phyloP scores from a whole-genome alignment of 306 rosid species.

The Hippophae tibetana region DNA sequence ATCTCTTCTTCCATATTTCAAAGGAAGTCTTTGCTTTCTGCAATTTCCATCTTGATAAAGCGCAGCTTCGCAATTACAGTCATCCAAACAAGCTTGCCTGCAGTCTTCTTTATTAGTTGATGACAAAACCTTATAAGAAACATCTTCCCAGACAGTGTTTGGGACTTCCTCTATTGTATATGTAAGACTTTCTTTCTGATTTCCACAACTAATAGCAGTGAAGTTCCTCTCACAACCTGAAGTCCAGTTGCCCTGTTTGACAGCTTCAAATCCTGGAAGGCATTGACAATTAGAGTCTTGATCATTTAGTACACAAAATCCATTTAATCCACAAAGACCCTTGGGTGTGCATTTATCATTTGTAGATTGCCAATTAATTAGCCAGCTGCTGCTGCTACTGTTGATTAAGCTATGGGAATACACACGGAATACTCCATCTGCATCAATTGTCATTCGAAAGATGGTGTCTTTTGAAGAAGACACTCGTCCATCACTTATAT shows the following conservation, averaged over 20 bases:
- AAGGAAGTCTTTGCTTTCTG: constrained; percentile 9
- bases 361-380: not conserved
- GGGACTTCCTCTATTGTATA: not conserved
- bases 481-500: constrained; percentile 1
- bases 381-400: not conserved
- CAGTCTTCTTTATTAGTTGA: constrained; percentile 1
- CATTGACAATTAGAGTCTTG: constrained; percentile 8
- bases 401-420: constrained; percentile 1
- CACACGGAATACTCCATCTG: constrained; percentile 7
- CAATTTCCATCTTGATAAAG: not conserved
- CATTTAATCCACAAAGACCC: constrained; percentile 11
- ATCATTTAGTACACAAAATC: not conserved
- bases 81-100: constrained; percentile 7
- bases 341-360: not conserved
- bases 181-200: not conserved
- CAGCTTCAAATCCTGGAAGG: constrained; percentile 16
- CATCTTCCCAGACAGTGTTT: not conserved
- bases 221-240: constrained; percentile 18
- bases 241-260: not conserved
- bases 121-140: not conserved
- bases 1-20: not conserved
- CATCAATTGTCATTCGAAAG: constrained; percentile 8
- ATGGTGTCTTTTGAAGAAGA: not conserved
- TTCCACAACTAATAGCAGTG: not conserved
- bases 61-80: constrained; percentile 18